Evolutionary conservation across 2,329 filamentous ascomycete genomes (phyloP).

Genomic region (Lithohypha guttulata): DNA sequence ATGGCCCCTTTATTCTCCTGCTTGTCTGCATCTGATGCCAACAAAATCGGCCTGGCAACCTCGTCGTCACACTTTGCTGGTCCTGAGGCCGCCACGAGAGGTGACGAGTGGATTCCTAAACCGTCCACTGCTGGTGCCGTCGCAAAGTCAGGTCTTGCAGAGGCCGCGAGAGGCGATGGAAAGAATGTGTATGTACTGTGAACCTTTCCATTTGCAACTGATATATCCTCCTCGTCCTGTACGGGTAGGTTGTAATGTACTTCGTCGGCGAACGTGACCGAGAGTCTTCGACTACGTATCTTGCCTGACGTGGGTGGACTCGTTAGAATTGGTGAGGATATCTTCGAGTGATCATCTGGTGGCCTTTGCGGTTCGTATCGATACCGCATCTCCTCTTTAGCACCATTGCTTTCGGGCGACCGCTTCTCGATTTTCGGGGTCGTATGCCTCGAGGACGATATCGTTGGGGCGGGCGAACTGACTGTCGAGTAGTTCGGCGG

Average conservation of each 20-base stretch:
- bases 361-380: too few relatives aligned
- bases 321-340: too few relatives aligned
- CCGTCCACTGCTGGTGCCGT: neutral
- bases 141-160: neutral
- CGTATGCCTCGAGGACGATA: neutral
- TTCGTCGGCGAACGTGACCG: neutral
- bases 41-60: neutral
- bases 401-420: neutral
- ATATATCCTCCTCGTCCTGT: neutral
- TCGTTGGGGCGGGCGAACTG: neutral
- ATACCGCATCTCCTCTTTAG: too few relatives aligned
- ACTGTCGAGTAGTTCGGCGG: constrained; percentile 6
- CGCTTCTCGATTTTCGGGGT: neutral
- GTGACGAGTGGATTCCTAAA: neutral
- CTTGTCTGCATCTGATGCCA: neutral
- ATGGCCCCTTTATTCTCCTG: neutral
- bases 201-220: too few relatives aligned
- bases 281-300: neutral
- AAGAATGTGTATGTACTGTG: neutral
- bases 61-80: neutral
- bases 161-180: neutral
- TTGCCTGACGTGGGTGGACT: neutral
- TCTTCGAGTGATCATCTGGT: too few relatives aligned
- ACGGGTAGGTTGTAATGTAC: neutral
- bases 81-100: neutral